Conservation (phyloP, 345 rosid genomes). For the Heritiera littoralis region DNA sequence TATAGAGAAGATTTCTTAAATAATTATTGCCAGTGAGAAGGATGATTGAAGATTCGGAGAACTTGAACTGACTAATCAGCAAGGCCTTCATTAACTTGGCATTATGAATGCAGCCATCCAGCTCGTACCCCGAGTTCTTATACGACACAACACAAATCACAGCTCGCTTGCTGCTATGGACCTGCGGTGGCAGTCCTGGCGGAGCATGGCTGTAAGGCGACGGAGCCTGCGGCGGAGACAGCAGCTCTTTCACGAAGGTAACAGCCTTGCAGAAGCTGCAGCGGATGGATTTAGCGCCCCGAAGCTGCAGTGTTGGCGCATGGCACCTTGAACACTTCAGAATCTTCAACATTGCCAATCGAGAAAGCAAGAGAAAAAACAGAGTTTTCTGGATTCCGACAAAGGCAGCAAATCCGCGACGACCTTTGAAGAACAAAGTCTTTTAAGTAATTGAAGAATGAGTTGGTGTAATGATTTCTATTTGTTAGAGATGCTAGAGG, state of each 20-base stretch:
- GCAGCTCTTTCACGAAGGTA: constrained; percentile 39
- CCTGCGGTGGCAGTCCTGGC: constrained; percentile 46
- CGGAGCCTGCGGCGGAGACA: constrained; percentile 1
- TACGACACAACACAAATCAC: constrained; percentile 65
- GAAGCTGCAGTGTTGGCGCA: constrained; percentile 56
- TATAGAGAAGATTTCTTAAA: too few species aligned
- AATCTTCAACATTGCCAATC: constrained; percentile 41
- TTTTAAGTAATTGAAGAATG: too few species aligned
- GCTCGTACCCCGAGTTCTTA: constrained; percentile 48
- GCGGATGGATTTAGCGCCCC: constrained; percentile 60
- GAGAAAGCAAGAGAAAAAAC: neutral
- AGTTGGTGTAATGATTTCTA: too few species aligned
- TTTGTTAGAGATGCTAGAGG: too few species aligned
- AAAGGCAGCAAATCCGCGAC: too few species aligned
- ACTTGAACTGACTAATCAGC: constrained; percentile 65
- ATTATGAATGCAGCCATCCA: constrained; percentile 80
- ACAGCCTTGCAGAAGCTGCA: constrained; percentile 68
- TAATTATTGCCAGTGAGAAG: constrained; percentile 53
- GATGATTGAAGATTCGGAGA: constrained; percentile 73
- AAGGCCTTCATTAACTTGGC: constrained; percentile 82
- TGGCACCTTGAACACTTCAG: constrained; percentile 73
- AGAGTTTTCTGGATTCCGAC: too few species aligned
- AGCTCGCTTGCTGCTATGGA: constrained; percentile 67
- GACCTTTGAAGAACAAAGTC: too few species aligned
- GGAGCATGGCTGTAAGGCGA: constrained; percentile 45